These are phyloP conservation scores for Xerocomus potaroensis DNA, from an alignment of 768 basidiomycete species.

Conservation along the genomic window DNA sequence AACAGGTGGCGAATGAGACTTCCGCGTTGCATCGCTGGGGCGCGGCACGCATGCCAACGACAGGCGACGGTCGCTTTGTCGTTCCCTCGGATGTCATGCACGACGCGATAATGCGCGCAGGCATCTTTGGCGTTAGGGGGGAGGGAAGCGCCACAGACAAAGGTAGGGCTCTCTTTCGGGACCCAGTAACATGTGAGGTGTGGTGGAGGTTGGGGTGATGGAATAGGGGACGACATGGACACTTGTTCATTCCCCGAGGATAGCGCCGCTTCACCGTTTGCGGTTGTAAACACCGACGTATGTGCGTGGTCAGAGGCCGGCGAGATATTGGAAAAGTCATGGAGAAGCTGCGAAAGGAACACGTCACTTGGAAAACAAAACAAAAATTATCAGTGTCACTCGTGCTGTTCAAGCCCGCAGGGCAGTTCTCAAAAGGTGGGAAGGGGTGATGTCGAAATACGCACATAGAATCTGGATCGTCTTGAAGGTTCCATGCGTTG, in stretches of 20 bases:
- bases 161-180: not conserved
- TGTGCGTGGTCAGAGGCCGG: not conserved
- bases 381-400: not conserved
- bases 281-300: not conserved
- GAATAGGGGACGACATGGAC: too few species aligned
- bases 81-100: constrained; percentile 17
- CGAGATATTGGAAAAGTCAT: not conserved
- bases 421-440: not conserved
- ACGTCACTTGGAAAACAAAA: constrained; percentile 14
- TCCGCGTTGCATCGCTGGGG: constrained; percentile 19
- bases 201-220: not conserved
- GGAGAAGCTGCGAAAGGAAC: constrained; percentile 11
- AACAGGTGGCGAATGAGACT: constrained; percentile 18
- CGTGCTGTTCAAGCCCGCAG: not conserved
- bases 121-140: constrained; percentile 5
- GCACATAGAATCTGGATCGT: constrained; percentile 9
- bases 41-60: constrained; percentile 10
- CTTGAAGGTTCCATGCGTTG: not conserved
- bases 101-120: constrained; percentile 12
- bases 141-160: constrained; percentile 8
- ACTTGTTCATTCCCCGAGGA: too few species aligned
- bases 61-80: constrained; percentile 12
- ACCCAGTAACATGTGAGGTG: constrained; percentile 14
- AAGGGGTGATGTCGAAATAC: not conserved
- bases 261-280: not conserved